Base-by-base conservation (phyloP, 2,329 filamentous ascomycete genomes). In the Lachnellula suecica region DNA sequence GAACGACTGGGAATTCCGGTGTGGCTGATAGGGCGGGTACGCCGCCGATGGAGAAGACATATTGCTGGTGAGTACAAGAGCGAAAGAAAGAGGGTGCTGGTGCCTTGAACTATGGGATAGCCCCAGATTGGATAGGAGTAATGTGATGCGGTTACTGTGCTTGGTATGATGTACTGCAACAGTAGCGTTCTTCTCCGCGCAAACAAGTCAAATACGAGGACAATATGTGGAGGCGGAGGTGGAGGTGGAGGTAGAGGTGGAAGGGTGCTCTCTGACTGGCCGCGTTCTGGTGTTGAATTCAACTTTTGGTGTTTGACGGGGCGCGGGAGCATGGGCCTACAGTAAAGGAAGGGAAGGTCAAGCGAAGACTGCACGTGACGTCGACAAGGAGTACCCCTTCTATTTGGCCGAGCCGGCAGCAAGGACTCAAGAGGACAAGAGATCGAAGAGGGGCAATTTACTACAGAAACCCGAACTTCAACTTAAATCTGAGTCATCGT, bases 1-100 rank as follows among this genome's bases (percentile, higher is more conserved):
- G 54, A 76, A 71, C 43, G 61, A 63, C 49, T 67, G 54, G 37
- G 64, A 63, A 34, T 58, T 60, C 47, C 58, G 61, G 50, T 60
- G 61, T 40, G 61, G 52, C 57, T 61, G 59, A 47, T 57, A 63
- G 17, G 62, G 44, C 38, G 60, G 58, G 52, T 61, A 63, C 43
- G 58, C 57, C 4, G 60, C 52, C 8, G 59, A 60, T 13, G 55
- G 54, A 44, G 62, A 59, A 46, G 62, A 61, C 54, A 44, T 60
- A 49, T 46, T 40, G 40, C 19, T 27, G n/a, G 27, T 20, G 43
- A 29, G 20, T 23, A 43, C 19, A 6, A 20, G 17, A 10, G 20
- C 15, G 19, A 17, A n/a, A 20, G 19, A 19, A 6, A 2, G 38
- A 22, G 24, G 40, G 2, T 42, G 20, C 8, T 40, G 37, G 8